Evolutionary conservation across 164 flowering plant genomes (phyloP).

Genomic region (Stephania japonica): DNA sequence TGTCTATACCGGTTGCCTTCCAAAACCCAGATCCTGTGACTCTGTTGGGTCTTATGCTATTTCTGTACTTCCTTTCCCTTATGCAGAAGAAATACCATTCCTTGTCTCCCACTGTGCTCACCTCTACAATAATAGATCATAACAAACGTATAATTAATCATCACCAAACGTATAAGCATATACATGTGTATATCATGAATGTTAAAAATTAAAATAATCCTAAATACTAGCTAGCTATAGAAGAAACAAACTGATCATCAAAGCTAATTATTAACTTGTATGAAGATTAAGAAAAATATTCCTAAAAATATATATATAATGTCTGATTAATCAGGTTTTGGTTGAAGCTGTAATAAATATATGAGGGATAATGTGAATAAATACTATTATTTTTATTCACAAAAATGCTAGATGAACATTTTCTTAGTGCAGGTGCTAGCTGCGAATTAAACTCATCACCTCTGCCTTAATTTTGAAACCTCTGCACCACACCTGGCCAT

Average conservation of each 20-base stretch:
- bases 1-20: conserved; percentile 96
- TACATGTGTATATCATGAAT: background rate
- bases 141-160: background rate
- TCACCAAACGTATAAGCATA: background rate
- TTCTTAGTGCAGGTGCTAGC: too few relatives aligned
- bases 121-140: conserved; percentile 22
- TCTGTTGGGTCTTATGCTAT: conserved; percentile 87
- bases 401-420: too few relatives aligned
- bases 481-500: too few relatives aligned
- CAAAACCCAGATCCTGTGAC: conserved; percentile 95
- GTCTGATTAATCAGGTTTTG: background rate
- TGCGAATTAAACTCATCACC: too few relatives aligned
- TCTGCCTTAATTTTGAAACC: too few relatives aligned
- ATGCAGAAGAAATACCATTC: conserved; percentile 84
- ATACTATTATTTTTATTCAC: too few relatives aligned
- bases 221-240: background rate
- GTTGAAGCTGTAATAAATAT: too few relatives aligned
- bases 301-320: background rate
- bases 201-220: too few relatives aligned
- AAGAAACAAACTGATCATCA: too few relatives aligned
- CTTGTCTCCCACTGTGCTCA: conserved; percentile 41
- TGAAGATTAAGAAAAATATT: background rate
- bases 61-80: conserved; percentile 87
- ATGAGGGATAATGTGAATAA: too few relatives aligned
- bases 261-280: too few relatives aligned